Conservation (phyloP, 768 basidiomycete species). For the Leccinum truebloodii region DNA sequence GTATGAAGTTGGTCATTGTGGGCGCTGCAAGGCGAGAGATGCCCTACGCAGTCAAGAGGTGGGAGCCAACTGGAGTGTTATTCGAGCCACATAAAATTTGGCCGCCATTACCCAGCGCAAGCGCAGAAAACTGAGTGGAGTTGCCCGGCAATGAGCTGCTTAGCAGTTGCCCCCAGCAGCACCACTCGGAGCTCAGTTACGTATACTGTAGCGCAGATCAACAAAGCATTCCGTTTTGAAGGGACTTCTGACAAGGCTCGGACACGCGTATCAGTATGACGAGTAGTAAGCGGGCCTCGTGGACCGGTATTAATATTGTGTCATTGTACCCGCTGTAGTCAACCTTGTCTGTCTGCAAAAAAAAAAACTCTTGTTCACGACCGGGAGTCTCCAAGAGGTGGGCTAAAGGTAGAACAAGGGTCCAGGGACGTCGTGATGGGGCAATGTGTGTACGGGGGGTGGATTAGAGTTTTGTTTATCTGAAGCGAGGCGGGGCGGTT, state of each 20-base stretch:
- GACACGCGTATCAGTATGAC: constrained; percentile 20
- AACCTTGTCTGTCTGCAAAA: constrained; percentile 17
- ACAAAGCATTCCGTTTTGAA: constrained; percentile 26
- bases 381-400: constrained; percentile 6
- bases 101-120: neutral
- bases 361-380: constrained; percentile 4
- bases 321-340: constrained; percentile 18
- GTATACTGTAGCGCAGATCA: constrained; percentile 10
- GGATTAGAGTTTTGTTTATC: constrained; percentile 23
- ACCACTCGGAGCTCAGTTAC: constrained; percentile 9
- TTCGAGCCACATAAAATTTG: constrained; percentile 1
- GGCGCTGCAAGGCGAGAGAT: neutral
- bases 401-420: constrained; percentile 33
- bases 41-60: constrained; percentile 1
- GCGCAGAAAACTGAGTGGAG: neutral
- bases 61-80: neutral
- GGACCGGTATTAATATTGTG: constrained; percentile 13
- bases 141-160: neutral
- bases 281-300: constrained; percentile 18
- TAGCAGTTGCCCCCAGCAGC: neutral
- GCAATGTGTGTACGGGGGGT: constrained; percentile 16
- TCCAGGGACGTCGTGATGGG: constrained; percentile 31
- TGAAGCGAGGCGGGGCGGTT: constrained; percentile 21
- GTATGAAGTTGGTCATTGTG: constrained; percentile 2
- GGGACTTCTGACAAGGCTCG: constrained; percentile 24